Evolutionary conservation across 306 rosid genomes (phyloP).

Genomic region (Sindora glabra): DNA sequence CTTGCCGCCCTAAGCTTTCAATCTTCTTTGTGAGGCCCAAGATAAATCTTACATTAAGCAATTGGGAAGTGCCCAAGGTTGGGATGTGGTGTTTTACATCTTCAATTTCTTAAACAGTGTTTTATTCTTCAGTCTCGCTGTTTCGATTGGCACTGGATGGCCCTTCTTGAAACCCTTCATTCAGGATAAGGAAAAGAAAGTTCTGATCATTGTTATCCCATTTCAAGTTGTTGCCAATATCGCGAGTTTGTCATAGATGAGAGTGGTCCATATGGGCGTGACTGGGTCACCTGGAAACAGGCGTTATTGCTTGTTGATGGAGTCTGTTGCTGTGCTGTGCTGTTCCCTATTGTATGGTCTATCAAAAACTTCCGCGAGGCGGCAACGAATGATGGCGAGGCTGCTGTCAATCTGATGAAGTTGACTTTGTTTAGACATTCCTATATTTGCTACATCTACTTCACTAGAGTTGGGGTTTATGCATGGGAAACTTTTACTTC

Average conservation of each 20-base stretch:
- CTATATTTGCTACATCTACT: conserved; percentile 90
- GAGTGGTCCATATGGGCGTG: conserved; percentile 72
- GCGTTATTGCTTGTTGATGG: conserved; percentile 82
- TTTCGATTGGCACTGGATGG: conserved; percentile 93
- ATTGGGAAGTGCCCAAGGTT: conserved; percentile 89
- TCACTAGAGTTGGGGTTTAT: conserved; percentile 82
- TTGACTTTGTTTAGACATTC: conserved; percentile 83
- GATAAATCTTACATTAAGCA: conserved; percentile 82
- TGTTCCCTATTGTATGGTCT: conserved; percentile 95
- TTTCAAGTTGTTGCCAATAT: conserved; percentile 83
- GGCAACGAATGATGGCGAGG: conserved; percentile 84
- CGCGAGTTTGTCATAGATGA: conserved; percentile 77
- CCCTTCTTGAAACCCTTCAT: conserved; percentile 80
- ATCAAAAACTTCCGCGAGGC: conserved; percentile 94
- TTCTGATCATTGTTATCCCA: conserved; percentile 84
- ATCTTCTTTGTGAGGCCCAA: conserved; percentile 77
- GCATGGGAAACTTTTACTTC: conserved; percentile 88
- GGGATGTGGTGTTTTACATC: conserved; percentile 86
- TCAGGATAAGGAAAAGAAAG: conserved; percentile 95
- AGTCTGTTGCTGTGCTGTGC: conserved; percentile 83
- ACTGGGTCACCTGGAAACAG: conserved; percentile 89
- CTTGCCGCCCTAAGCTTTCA: conserved; percentile 80
- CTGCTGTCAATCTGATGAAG: conserved; percentile 92
- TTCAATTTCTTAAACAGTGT: conserved; percentile 86
- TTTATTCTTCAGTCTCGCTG: conserved; percentile 68